phyloP scores from a whole-genome alignment of 129 eudicot genomes.

The Pulicaria dysenterica region DNA sequence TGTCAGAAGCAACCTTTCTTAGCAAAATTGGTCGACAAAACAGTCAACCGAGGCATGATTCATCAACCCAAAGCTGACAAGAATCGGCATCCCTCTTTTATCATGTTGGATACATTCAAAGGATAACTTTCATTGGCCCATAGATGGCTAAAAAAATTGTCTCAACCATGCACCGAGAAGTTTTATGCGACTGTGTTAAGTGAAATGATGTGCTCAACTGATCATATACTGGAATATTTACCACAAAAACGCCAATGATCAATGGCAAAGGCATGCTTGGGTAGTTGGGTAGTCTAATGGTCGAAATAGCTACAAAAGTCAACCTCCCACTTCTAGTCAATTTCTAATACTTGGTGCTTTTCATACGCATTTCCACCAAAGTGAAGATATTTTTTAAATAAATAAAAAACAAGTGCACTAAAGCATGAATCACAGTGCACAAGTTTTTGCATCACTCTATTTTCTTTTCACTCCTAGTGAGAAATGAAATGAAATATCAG shows the following conservation, averaged over 20 bases:
- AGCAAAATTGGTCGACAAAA: no score
- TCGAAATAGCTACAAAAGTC: conserved; percentile 36
- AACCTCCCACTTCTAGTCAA: conserved; percentile 29
- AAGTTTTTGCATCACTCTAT: not conserved
- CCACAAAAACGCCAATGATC: conserved; percentile 19
- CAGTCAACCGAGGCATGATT: no score
- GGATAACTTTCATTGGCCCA: no score
- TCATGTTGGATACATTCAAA: no score
- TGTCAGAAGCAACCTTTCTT: no score
- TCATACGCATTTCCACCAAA: conserved; percentile 22
- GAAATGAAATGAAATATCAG: not conserved
- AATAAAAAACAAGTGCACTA: conserved; percentile 19
- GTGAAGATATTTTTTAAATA: conserved; percentile 18
- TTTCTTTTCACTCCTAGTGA: not conserved
- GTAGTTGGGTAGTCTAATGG: not conserved
- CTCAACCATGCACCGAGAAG: not conserved
- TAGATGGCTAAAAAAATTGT: not conserved
- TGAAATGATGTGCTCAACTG: no score
- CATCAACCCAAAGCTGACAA: no score
- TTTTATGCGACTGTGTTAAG: no score
- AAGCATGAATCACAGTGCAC: not conserved
- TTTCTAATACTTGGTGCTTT: conserved; percentile 31
- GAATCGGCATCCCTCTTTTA: no score
- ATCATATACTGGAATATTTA: not conserved
- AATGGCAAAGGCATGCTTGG: not conserved